These are phyloP conservation scores for Heritiera fomes DNA, from an alignment of 345 rosid species.

Conservation along the genomic window DNA sequence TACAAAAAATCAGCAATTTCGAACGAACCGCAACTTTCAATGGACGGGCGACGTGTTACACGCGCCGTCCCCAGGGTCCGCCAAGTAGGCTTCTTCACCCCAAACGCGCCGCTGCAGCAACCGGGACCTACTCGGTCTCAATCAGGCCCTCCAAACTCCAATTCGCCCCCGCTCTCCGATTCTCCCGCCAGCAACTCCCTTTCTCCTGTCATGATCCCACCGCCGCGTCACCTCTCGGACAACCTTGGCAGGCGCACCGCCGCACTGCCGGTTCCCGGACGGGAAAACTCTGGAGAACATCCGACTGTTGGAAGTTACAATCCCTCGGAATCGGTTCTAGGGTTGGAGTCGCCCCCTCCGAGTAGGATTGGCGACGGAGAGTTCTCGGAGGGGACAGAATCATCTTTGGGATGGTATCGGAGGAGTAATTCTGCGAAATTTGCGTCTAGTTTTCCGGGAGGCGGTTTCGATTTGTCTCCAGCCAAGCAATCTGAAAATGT, in stretches of 20 bases:
- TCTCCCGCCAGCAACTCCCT: constrained; percentile 53
- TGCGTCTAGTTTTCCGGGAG: constrained; percentile 69
- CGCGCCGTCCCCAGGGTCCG: constrained; percentile 63
- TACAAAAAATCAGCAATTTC: not conserved
- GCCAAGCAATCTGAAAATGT: constrained; percentile 23
- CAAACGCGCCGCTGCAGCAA: constrained; percentile 44
- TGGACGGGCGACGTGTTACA: constrained; percentile 34
- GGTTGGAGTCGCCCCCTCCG: constrained; percentile 42
- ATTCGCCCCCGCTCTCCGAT: constrained; percentile 45
- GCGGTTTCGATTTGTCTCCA: constrained; percentile 69
- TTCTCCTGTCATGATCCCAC: constrained; percentile 69
- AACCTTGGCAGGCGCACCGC: constrained; percentile 52
- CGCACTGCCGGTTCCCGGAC: constrained; percentile 59
- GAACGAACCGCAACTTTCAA: not conserved
- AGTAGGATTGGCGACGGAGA: constrained; percentile 39
- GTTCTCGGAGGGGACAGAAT: constrained; percentile 49
- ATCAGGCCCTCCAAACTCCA: constrained; percentile 45
- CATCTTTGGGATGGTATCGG: constrained; percentile 47
- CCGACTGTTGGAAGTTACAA: constrained; percentile 61
- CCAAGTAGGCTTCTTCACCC: constrained; percentile 66
- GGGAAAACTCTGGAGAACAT: constrained; percentile 27
- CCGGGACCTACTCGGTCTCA: constrained; percentile 44
- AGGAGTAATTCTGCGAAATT: constrained; percentile 54
- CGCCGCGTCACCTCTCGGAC: constrained; percentile 69
- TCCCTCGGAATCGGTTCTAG: constrained; percentile 56